Conservation (phyloP, 352 stramenopile genomes). For the Globisporangium nodosum region DNA sequence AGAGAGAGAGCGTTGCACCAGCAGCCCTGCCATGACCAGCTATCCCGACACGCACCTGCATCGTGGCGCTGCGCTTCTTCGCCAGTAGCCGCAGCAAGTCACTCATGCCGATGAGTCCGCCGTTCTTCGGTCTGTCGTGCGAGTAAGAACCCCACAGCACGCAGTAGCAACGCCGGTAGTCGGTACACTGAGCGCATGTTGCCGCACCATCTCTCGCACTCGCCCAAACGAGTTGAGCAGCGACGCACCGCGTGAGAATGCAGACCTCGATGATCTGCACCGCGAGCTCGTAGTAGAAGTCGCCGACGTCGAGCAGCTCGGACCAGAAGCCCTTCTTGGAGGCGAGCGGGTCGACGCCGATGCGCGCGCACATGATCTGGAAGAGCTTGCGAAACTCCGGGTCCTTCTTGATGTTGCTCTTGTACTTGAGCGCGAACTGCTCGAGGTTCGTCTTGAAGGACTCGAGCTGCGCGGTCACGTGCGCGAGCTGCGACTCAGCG, state of each 20-base stretch:
- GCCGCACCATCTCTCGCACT: too few species aligned
- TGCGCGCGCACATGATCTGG: conserved; percentile 94
- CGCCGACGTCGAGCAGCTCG: conserved; percentile 94
- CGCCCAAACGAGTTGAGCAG: too few species aligned
- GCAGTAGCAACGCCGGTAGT: background rate
- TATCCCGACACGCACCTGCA: conserved; percentile 33
- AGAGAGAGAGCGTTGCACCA: background rate
- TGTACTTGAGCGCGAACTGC: conserved; percentile 93
- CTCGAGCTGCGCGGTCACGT: conserved; percentile 81
- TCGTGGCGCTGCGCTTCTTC: conserved; percentile 54
- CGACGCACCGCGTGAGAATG: conserved; percentile 83
- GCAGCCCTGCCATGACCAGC: too few species aligned
- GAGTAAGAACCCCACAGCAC: background rate
- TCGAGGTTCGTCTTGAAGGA: conserved; percentile 91
- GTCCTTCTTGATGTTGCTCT: conserved; percentile 94
- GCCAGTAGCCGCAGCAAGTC: conserved; percentile 67
- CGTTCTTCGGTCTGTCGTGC: conserved; percentile 66
- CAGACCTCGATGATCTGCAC: conserved; percentile 99
- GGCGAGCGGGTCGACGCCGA: conserved; percentile 96
- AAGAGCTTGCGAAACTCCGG: conserved; percentile 93
- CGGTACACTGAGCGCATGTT: background rate
- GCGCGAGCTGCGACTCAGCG: conserved; percentile 68
- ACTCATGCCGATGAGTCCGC: conserved; percentile 75
- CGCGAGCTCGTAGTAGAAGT: conserved; percentile 99
- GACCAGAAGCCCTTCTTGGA: conserved; percentile 99